Evolutionary conservation across 768 basidiomycete species (phyloP).

Genomic region (Mycena pura): DNA sequence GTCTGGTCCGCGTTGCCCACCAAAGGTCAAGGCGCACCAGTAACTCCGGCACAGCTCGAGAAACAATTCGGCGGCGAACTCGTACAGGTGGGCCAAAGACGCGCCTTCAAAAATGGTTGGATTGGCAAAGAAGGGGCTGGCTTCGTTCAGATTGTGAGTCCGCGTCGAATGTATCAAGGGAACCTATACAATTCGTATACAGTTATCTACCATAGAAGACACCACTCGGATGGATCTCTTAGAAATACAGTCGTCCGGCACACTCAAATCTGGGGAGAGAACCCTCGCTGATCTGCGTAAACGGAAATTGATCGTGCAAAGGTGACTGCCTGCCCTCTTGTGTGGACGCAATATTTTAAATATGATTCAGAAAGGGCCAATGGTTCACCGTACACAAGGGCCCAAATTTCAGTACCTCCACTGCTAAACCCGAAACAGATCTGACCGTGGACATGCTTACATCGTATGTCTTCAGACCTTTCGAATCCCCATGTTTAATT

Average conservation of each 20-base stretch:
- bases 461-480: conserved; percentile 62
- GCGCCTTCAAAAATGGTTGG: conserved; percentile 98
- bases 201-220: conserved; percentile 77
- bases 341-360: conserved; percentile 10
- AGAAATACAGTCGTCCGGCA: conserved; percentile 76
- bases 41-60: conserved; percentile 74
- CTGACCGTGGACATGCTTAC: conserved; percentile 94
- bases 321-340: conserved; percentile 41
- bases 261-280: conserved; percentile 79
- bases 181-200: conserved; percentile 8
- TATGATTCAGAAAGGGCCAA: conserved; percentile 79
- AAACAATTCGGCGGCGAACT: conserved; percentile 83
- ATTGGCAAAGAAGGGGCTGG: conserved; percentile 89
- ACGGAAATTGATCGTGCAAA: conserved; percentile 86
- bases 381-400: conserved; percentile 94
- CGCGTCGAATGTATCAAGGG: background rate
- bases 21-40: conserved; percentile 71
- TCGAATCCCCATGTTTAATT: conserved; percentile 9
- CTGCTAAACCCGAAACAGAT: conserved; percentile 94
- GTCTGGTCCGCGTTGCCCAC: conserved; percentile 87
- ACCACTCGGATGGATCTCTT: conserved; percentile 75
- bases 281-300: conserved; percentile 86
- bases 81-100: conserved; percentile 92
- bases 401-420: conserved; percentile 84
- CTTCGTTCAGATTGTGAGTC: conserved; percentile 83